Percentiles rank a stretch among this genome's conserved stretches.
These are phyloP conservation scores for Chrysophaeum taylorii DNA, from an alignment of 352 stramenopile genomes.

Conservation along the genomic window DNA sequence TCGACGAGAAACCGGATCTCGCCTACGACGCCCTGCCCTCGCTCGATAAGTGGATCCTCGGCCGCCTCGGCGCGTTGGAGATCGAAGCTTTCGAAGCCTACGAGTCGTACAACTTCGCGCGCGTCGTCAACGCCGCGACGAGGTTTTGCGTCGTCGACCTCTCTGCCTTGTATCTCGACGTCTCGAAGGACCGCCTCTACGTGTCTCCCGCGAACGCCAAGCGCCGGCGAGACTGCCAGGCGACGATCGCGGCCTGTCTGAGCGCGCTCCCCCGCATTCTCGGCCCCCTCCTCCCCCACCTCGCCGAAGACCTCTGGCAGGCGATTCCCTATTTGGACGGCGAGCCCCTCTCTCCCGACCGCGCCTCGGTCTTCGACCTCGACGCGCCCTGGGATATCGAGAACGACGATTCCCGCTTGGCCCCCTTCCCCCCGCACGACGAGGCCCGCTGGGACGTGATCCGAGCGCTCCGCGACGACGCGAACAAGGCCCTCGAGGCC, in stretches of 20 bases:
- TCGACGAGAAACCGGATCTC: constrained; percentile 49
- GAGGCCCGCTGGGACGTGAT: constrained; percentile 68
- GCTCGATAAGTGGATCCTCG: constrained; percentile 91
- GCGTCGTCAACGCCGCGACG: constrained; percentile 74
- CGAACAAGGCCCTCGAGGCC: constrained; percentile 61
- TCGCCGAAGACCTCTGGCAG: constrained; percentile 90
- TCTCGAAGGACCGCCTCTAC: constrained; percentile 92
- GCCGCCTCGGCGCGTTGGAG: constrained; percentile 64
- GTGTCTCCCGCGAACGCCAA: constrained; percentile 71
- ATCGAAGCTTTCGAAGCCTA: constrained; percentile 67
- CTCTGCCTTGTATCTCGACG: constrained; percentile 95
- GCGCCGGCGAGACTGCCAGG: constrained; percentile 62
- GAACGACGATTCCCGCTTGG: constrained; percentile 36
- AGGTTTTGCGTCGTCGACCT: constrained; percentile 81
- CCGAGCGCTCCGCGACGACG: constrained; percentile 65
- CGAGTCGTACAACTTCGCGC: constrained; percentile 72
- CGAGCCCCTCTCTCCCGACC: constrained; percentile 17
- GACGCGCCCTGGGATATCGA: constrained; percentile 36
- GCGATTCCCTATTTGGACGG: constrained; percentile 41
- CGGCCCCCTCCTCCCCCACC: constrained; percentile 83
- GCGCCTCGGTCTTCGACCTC: constrained; percentile 47
- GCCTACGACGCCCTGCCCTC: constrained; percentile 69
- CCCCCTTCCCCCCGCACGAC: constrained; percentile 43
- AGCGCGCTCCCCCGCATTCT: constrained; percentile 55
- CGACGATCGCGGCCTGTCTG: constrained; percentile 56